These are phyloP conservation scores for Schizosaccharomyces octosporus DNA, from an alignment of 805 yeast species.

Conservation along the genomic window DNA sequence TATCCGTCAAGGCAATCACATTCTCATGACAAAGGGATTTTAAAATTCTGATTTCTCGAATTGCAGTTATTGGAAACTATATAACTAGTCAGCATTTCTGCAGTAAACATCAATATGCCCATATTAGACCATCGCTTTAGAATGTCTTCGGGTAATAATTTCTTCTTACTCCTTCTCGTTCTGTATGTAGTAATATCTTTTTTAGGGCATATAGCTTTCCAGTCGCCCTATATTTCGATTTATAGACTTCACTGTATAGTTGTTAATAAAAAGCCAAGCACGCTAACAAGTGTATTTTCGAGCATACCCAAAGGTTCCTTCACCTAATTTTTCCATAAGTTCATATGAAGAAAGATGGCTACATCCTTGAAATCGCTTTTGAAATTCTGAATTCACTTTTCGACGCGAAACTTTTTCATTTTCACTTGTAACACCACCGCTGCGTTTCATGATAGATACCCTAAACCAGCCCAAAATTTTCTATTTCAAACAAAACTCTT, in stretches of 20 bases:
- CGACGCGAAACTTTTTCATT: not conserved
- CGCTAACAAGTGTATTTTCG: too few relatives aligned
- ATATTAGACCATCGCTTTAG: not conserved
- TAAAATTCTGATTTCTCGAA: conserved; percentile 69
- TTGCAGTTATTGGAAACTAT: conserved; percentile 75
- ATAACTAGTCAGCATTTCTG: not conserved
- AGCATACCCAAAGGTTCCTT: conserved; percentile 51
- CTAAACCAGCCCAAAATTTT: not conserved
- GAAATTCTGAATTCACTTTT: not conserved
- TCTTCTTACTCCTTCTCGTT: conserved; percentile 27
- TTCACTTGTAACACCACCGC: not conserved
- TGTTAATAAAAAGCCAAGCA: not conserved
- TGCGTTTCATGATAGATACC: not conserved
- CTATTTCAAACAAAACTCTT: too few relatives aligned
- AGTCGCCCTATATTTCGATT: conserved; percentile 34
- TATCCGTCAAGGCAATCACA: conserved; percentile 52
- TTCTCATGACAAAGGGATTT: conserved; percentile 45
- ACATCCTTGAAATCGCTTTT: not conserved
- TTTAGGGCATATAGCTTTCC: conserved; percentile 61
- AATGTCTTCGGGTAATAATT: not conserved
- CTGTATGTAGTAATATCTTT: conserved; percentile 52
- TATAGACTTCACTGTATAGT: conserved; percentile 42
- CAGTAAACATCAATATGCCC: not conserved
- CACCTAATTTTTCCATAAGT: conserved; percentile 29
- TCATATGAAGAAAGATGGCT: conserved; percentile 10